Base-by-base conservation (phyloP, 352 stramenopile species). In the Peronosclerospora sorghi region DNA sequence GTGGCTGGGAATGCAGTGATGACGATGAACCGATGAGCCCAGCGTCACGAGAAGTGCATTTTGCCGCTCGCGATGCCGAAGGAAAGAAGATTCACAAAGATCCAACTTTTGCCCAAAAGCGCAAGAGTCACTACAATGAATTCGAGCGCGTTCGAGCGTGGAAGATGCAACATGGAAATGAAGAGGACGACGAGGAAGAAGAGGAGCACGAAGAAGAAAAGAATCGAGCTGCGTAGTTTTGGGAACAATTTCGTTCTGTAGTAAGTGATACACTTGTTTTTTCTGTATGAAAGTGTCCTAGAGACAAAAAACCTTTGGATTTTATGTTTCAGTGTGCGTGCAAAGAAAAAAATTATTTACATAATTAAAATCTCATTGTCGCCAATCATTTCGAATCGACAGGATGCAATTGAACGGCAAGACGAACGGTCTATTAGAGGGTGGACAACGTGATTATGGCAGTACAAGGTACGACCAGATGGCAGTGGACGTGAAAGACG, bases 111-210 rank as follows among this genome's bases (percentile, higher is more conserved):
- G 54, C 60, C 0, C 62, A 76, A 29, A 86, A 88, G 57, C 74
- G 78, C 43, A 90, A 90, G 46, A 49, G 41, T 44, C 78, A 90
- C 59, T 90, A 90, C 68, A 90, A 90, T 40, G 78, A 90, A 44
- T 88, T 84, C 43, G 64, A 88, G 44, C 35, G 59, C 17, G 57
- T 88, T 52, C 78, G 79, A 17, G 62, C 66, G 35, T 88, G 75
- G 75, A 68, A 72, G 17, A 64, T 80, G 59, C 41, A 65, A 37
- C 74, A 89, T 45, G 40, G 46, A 26, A 36, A 52, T 5, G 66
- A 83, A 0, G 67, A 76, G 2, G 20, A 69, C 0, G 65, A 73
- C 3, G 38, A 71, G 9, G 61, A 76, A 1, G 51, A 73, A 0
- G 53, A 73, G 10, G 39, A 51, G 1, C 15, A 61, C 12, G 27